These are phyloP conservation scores for Jatropha multifida DNA, from an alignment of 441 rosid genomes.

Conservation along the genomic window DNA sequence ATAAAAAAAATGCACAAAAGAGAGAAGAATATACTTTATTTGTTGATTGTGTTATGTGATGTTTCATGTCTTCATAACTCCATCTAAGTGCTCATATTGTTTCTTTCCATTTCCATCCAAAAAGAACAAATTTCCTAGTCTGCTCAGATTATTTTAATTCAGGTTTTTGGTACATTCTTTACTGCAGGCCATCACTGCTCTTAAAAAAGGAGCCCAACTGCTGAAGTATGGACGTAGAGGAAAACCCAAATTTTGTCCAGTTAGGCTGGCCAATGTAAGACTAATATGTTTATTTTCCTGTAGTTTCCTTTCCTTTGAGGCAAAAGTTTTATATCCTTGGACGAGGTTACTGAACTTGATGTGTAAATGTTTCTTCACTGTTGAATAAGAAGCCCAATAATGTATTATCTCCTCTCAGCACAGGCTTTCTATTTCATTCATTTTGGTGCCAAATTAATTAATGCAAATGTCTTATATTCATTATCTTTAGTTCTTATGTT, in stretches of 20 bases:
- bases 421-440: neutral
- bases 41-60: no score
- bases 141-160: constrained; percentile 1
- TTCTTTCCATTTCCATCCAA: no score
- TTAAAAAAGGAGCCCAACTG: constrained; percentile 88
- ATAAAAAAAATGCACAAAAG: no score
- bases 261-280: constrained; percentile 94
- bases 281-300: neutral
- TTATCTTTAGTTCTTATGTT: constrained; percentile 1
- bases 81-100: no score
- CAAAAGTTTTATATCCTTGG: neutral
- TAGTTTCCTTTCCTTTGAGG: constrained; percentile 9
- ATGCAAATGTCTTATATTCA: neutral
- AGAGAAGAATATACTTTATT: no score
- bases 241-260: constrained; percentile 95
- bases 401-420: neutral
- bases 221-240: constrained; percentile 98
- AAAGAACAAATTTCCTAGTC: neutral
- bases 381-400: neutral
- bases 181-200: constrained; percentile 87
- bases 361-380: neutral
- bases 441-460: neutral
- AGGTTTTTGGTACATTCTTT: constrained; percentile 25
- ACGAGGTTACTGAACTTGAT: neutral
- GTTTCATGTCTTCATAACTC: no score